A percentile compares a stretch with the other conserved stretches of the same genome.
phyloP scores from a whole-genome alignment of 345 rosid species.

The Aquilaria yunnanensis region DNA sequence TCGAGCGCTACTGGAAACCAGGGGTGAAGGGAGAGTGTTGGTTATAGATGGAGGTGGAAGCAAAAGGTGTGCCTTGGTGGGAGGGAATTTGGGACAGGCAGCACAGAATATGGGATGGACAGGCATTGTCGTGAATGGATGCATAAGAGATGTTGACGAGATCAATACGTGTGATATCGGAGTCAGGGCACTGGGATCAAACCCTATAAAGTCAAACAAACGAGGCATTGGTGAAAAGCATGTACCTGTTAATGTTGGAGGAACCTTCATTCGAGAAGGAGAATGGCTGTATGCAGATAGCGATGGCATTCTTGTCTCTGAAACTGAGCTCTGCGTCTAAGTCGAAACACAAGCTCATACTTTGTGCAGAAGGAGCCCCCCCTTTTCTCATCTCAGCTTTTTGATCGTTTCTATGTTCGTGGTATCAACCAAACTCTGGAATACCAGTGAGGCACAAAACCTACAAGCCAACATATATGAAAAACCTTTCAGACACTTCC shows the following conservation, averaged over 20 bases:
- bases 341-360: too few species aligned
- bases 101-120: conserved; percentile 87
- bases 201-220: conserved; percentile 73
- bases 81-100: conserved; percentile 66
- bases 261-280: conserved; percentile 54
- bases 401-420: too few species aligned
- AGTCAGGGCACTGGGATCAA: conserved; percentile 71
- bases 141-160: conserved; percentile 83
- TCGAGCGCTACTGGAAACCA: conserved; percentile 59
- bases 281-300: conserved; percentile 90
- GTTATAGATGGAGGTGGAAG: conserved; percentile 91
- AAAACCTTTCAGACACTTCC: too few species aligned
- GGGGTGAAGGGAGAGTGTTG: conserved; percentile 76
- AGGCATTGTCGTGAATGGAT: conserved; percentile 74
- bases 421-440: too few species aligned
- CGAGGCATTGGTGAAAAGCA: conserved; percentile 76
- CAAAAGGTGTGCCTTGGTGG: conserved; percentile 75
- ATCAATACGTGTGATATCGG: conserved; percentile 70
- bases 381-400: too few species aligned
- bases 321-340: conserved; percentile 49
- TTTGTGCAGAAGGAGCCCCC: too few species aligned
- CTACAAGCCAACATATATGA: too few species aligned
- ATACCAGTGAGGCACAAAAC: too few species aligned
- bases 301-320: conserved; percentile 73
- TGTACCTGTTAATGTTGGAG: conserved; percentile 49